Base-by-base conservation (phyloP, 73 alveolate genomes). In the Stentor roeselii region DNA sequence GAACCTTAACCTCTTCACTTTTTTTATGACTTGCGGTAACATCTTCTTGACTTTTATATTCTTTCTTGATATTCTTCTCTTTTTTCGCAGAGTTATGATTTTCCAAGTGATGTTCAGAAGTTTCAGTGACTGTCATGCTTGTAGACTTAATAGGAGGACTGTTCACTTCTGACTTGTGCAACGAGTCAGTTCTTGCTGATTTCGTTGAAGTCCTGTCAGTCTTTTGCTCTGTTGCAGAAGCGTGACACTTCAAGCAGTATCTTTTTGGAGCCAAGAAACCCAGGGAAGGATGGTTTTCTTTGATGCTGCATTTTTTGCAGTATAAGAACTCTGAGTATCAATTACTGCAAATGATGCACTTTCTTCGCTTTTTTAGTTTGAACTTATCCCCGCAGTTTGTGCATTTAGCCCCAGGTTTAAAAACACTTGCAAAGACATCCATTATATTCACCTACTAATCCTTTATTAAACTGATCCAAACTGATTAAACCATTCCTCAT, bases 401-500 rank as follows among this genome's bases (percentile, higher is more conserved):
- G 80, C 80, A 67, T 40, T 67, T 67, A 32, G n/a, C n/a, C 27
- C 34, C 27, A 1, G 80, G 80, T 27, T 67, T 32, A 34, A 67
- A 67, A n/a, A 67, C 37, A 32, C 80, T 67, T 27, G 80, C 80
- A 1, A 67, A 30, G 34, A 67, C 80, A 30, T 67, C 80, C 80
- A 67, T 67, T 67, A 11, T 11, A 11, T 11, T 50, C 67, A 50
- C 6, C 67, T 11, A 11, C 67, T 21, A 11, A 11, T n/a, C n/a
- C 37, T 15, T 11, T 67, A 1, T 93, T 95, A 95, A 36, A 82
- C 87, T 11, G 99, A 91, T 77, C 99, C 99, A 92, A 86, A 93
- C 75, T 97, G 98, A 32, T 83, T 89, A 95, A 90, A 93, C 99
- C 99, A 97, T 90, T 97, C 93, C 84, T 88, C 90, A 90, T 97